Evolutionary conservation across 2,329 filamentous ascomycete species (phyloP).

Genomic region (Endoconidiophora polonica): DNA sequence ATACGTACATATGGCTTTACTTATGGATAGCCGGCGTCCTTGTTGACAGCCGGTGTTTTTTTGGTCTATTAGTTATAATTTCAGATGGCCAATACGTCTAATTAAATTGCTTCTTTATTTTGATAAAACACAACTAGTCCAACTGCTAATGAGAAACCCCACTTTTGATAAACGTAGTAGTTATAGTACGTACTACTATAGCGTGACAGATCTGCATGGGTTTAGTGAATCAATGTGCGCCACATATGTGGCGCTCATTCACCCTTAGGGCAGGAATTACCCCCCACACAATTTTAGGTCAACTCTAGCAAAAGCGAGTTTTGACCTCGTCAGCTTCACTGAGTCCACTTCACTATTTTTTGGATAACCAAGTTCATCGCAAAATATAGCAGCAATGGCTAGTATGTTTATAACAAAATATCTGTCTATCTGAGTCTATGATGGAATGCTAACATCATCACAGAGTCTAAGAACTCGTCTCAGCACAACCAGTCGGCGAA

Average conservation of each 20-base stretch:
- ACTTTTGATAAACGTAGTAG: too few relatives aligned
- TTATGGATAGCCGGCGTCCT: too few relatives aligned
- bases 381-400: conserved; percentile 24
- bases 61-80: neutral
- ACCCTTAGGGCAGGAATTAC: conserved; percentile 16
- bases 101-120: neutral
- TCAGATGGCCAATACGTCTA: neutral
- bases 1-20: too few relatives aligned
- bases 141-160: too few relatives aligned
- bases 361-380: conserved; percentile 14
- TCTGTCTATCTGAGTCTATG: neutral
- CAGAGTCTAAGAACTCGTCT: conserved; percentile 99
- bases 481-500: conserved; percentile 98
- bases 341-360: conserved; percentile 16
- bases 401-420: conserved; percentile 19
- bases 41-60: too few relatives aligned
- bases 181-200: too few relatives aligned
- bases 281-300: conserved; percentile 13
- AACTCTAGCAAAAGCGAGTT: conserved; percentile 18
- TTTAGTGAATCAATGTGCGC: too few relatives aligned
- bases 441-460: conserved; percentile 10
- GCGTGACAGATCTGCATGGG: too few relatives aligned
- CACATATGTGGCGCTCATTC: conserved; percentile 4
- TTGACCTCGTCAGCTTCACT: conserved; percentile 17
- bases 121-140: too few relatives aligned